phyloP scores from a whole-genome alignment of 352 stramenopile species.

The Globisporangium viniferum region DNA sequence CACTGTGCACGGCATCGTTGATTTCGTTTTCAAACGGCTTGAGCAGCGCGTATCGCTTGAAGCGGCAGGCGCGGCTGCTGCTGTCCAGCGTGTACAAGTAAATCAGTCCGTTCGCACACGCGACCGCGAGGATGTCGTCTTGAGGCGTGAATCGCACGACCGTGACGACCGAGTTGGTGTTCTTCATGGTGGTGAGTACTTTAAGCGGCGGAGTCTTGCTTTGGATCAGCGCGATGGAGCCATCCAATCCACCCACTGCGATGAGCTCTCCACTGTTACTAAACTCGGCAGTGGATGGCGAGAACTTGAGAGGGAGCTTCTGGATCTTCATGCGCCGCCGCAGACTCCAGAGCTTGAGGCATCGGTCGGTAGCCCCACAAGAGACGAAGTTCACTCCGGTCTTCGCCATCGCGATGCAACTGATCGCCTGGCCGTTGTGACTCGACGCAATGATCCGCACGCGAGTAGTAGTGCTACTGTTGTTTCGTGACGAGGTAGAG shows the following conservation, averaged over 20 bases:
- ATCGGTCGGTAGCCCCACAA: slow-evolving; percentile 34
- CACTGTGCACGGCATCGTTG: neutral
- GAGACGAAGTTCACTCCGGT: slow-evolving; percentile 50
- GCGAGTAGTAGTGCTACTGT: neutral
- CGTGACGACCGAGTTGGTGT: slow-evolving; percentile 40
- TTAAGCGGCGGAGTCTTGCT: slow-evolving; percentile 19
- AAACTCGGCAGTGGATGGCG: slow-evolving; percentile 32
- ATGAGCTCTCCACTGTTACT: slow-evolving; percentile 46
- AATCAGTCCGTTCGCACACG: slow-evolving; percentile 58
- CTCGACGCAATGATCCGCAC: slow-evolving; percentile 48
- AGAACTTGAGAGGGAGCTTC: slow-evolving; percentile 27
- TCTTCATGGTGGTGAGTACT: slow-evolving; percentile 53
- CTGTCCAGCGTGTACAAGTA: slow-evolving; percentile 67
- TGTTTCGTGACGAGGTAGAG: neutral
- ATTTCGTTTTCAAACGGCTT: slow-evolving; percentile 35
- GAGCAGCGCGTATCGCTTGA: slow-evolving; percentile 56
- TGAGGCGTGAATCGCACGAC: slow-evolving; percentile 49
- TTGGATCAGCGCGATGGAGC: slow-evolving; percentile 43
- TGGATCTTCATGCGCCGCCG: slow-evolving; percentile 27
- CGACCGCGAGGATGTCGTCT: slow-evolving; percentile 42
- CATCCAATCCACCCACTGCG: slow-evolving; percentile 54
- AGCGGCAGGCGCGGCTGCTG: slow-evolving; percentile 8
- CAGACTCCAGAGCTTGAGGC: slow-evolving; percentile 62
- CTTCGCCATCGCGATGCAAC: slow-evolving; percentile 23
- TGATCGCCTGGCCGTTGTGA: slow-evolving; percentile 26